These are phyloP conservation scores for Saccharomycopsis sp. DNA, from an alignment of 805 yeast genomes.

Conservation along the genomic window DNA sequence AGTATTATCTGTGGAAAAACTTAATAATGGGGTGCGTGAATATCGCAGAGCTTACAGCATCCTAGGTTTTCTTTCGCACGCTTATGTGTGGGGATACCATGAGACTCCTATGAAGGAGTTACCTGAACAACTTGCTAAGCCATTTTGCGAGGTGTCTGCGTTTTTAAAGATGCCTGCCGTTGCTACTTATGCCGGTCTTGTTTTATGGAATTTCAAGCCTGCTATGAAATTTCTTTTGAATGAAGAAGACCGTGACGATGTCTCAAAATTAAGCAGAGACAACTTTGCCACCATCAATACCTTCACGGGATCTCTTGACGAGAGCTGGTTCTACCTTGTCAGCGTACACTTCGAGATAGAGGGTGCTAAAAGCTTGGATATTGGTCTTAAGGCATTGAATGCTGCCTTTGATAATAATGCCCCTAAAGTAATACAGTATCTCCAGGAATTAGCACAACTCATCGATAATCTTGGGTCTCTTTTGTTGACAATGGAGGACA, in stretches of 20 bases:
- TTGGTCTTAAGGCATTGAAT: slow-evolving; percentile 62
- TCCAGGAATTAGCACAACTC: slow-evolving; percentile 65
- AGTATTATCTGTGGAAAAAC: slow-evolving; percentile 40
- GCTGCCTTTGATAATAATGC: slow-evolving; percentile 44
- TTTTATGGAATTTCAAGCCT: slow-evolving; percentile 80
- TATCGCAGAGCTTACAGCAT: slow-evolving; percentile 76
- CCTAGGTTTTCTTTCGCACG: slow-evolving; percentile 76
- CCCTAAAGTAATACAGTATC: slow-evolving; percentile 34
- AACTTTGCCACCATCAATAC: slow-evolving; percentile 75
- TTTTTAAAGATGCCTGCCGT: slow-evolving; percentile 73
- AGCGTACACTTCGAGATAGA: slow-evolving; percentile 79
- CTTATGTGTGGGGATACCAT: slow-evolving; percentile 81
- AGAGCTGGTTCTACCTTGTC: slow-evolving; percentile 88
- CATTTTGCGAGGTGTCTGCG: slow-evolving; percentile 55
- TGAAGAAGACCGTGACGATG: slow-evolving; percentile 25
- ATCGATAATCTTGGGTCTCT: slow-evolving; percentile 70
- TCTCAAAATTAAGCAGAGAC: slow-evolving; percentile 46
- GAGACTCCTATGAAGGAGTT: slow-evolving; percentile 49
- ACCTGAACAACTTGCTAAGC: slow-evolving; percentile 65
- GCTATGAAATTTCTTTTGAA: slow-evolving; percentile 37
- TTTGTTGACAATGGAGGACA: slow-evolving; percentile 78
- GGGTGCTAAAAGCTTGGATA: slow-evolving; percentile 65
- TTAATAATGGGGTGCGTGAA: slow-evolving; percentile 39
- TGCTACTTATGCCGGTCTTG: slow-evolving; percentile 80
- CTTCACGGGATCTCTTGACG: slow-evolving; percentile 86